Base-by-base conservation (phyloP, 2,329 filamentous ascomycete genomes). In the Teratosphaeria pseudoeucalypti region DNA sequence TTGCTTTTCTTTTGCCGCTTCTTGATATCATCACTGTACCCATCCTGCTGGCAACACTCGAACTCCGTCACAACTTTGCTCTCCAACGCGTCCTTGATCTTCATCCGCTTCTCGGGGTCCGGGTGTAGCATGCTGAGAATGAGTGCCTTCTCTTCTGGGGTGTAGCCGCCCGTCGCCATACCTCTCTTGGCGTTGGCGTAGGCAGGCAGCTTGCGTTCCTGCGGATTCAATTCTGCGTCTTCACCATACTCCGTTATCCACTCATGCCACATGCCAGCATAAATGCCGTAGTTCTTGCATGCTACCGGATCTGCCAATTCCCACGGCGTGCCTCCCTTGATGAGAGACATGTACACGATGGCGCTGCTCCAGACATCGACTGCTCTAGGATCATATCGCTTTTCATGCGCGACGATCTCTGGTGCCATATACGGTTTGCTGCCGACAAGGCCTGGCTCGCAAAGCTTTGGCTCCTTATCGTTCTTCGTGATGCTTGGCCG, bases 311-410 rank as follows among this genome's bases (percentile, higher is more conserved):
- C 66, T 57, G 89, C 89, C 63, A 84, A 83, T 56, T 82, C 79
- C 91, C 90, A 95, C 7, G 92, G 82, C 54, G 83, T 85, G 26
- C 84, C 88, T 52, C 84, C 82, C 68, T 88, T 88, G 47, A 83
- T 83, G 64, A 95, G 82, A 63, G 87, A 86, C 60, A 95, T 77
- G 81, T 90, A 92, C 64, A 94, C 87, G 60, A 95, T 86, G 27
- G 86, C 91, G 56, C 87, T 87, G 58, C 88, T 87, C 91, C 91
- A 96, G 12, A 95, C 87, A 69, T 96, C 91, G 12, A 95, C 77
- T 3, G 86, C 83, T 54, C 90, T 85, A 1, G 91, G 87, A 70
- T 95, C 91, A 68, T 87, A 87, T 49, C 77, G 73, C 23, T 76
- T 78, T 63, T 84, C 78, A 77, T 89, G 89, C 54, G 79, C 80